phyloP scores from a whole-genome alignment of 441 rosid genomes.

The Populus hybrid region DNA sequence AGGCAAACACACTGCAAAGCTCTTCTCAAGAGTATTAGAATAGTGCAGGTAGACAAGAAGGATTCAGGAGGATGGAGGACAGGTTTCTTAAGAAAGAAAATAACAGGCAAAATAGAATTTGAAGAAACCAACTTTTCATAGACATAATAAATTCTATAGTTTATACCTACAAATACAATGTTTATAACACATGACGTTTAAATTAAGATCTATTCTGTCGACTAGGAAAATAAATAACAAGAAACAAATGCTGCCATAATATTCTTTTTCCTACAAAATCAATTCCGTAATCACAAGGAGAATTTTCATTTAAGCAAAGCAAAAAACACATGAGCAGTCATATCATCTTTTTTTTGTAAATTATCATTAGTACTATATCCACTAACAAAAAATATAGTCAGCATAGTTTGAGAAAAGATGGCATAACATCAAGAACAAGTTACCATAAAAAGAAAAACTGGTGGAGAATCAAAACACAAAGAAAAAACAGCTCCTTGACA shows the following conservation, averaged over 20 bases:
- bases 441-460: neutral
- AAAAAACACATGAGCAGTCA: neutral
- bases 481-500: neutral
- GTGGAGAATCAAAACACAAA: neutral
- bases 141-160: constrained; percentile 17
- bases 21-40: neutral
- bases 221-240: neutral
- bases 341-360: neutral
- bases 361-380: neutral
- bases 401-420: neutral
- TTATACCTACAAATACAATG: constrained; percentile 15
- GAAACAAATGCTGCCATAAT: neutral
- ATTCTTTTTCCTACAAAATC: neutral
- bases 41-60: neutral
- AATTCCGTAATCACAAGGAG: neutral
- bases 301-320: neutral
- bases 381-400: neutral
- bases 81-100: constrained; percentile 3
- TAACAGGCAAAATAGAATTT: constrained; percentile 19
- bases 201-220: constrained; percentile 6
- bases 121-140: constrained; percentile 22
- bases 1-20: neutral
- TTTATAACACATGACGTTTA: constrained; percentile 18
- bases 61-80: constrained; percentile 3
- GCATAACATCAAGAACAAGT: neutral